Evolutionary conservation across 2,329 filamentous ascomycete species (phyloP).

Genomic region (Colletotrichum tamarilloi): DNA sequence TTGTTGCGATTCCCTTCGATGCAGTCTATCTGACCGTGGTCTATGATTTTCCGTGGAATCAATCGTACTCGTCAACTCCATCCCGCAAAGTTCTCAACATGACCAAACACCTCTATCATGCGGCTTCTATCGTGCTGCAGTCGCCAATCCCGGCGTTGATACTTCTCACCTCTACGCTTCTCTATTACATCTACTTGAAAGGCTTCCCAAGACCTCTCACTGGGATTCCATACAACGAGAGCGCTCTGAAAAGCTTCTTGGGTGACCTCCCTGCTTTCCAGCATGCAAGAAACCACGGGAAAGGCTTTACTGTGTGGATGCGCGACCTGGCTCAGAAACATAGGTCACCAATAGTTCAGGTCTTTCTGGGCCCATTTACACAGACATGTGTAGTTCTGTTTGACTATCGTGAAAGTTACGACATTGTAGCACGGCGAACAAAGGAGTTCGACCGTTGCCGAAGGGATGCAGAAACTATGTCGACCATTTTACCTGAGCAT

Average conservation of each 20-base stretch:
- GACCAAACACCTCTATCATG: no score
- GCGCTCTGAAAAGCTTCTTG: constrained; percentile 35
- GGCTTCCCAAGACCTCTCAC: constrained; percentile 42
- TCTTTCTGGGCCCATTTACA: constrained; percentile 46
- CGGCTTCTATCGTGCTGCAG: no score
- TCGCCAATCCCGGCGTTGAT: no score
- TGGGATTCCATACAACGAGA: constrained; percentile 43
- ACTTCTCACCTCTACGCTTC: no score
- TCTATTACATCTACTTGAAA: no score
- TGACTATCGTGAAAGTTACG: constrained; percentile 45
- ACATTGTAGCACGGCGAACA: constrained; percentile 45
- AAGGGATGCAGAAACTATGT: constrained; percentile 33
- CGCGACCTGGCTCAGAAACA: constrained; percentile 39
- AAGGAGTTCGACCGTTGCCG: constrained; percentile 47
- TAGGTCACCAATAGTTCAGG: constrained; percentile 44
- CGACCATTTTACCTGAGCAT: constrained; percentile 38
- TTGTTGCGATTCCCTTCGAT: no score
- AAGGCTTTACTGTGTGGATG: constrained; percentile 37
- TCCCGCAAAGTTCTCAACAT: no score
- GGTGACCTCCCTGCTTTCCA: constrained; percentile 38
- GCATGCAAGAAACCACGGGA: no score
- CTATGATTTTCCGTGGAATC: no score
- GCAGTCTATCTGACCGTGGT: no score
- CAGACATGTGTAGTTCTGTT: constrained; percentile 45
- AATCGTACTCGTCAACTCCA: no score